Evolutionary conservation across 139 green algal genomes (phyloP).

Genomic region (Tetraselmis chui): DNA sequence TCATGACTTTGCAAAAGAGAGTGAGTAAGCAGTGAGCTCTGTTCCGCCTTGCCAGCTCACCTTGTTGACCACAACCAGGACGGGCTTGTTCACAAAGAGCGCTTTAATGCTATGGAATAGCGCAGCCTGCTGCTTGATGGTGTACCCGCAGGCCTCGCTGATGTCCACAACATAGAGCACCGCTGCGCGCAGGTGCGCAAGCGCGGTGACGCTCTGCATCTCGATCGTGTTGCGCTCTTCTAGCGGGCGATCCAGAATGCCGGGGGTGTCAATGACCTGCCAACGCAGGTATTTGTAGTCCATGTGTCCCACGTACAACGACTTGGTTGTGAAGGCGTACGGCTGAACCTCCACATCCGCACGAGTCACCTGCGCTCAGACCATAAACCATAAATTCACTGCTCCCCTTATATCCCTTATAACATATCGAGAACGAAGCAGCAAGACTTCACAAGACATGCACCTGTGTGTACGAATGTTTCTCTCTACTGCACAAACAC

Average conservation of each 20-base stretch:
- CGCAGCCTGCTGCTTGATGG: slow-evolving; percentile 84
- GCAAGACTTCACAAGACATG: background rate
- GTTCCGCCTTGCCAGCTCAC: too few relatives aligned
- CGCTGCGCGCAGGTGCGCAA: slow-evolving; percentile 94
- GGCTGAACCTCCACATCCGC: slow-evolving; percentile 98
- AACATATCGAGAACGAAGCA: background rate
- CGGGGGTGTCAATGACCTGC: slow-evolving; percentile 96
- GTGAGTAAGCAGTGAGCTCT: too few relatives aligned
- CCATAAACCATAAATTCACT: background rate
- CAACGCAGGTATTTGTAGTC: slow-evolving; percentile 96
- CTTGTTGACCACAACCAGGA: slow-evolving; percentile 97
- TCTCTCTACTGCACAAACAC: too few relatives aligned
- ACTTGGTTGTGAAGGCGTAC: slow-evolving; percentile 96
- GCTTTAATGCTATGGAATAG: slow-evolving; percentile 98
- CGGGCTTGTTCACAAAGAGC: slow-evolving; percentile 97
- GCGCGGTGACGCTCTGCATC: slow-evolving; percentile 92
- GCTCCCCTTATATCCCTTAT: background rate
- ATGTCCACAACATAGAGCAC: slow-evolving; percentile 97
- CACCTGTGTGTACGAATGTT: too few relatives aligned
- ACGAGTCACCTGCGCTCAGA: too few relatives aligned
- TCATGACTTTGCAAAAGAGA: too few relatives aligned
- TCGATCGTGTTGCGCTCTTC: slow-evolving; percentile 99
- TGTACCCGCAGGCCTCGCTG: slow-evolving; percentile 90
- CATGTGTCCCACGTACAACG: slow-evolving; percentile 94
- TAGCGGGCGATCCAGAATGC: slow-evolving; percentile 94